Evolutionary conservation across 257 asterid species (phyloP).

Genomic region (Plantago major): DNA sequence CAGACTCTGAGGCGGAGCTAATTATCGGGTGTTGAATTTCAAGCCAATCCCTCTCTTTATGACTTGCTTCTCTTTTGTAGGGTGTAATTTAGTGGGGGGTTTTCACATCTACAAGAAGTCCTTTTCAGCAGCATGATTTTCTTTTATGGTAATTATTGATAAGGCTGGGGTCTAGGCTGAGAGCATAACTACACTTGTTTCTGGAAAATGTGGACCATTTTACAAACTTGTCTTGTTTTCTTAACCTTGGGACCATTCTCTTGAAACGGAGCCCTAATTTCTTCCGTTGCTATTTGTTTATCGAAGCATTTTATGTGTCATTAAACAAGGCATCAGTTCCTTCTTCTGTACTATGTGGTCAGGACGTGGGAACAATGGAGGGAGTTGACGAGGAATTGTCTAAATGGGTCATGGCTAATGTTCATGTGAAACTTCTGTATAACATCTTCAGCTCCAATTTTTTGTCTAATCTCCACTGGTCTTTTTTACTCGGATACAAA

Average conservation of each 20-base stretch:
- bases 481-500: too few relatives aligned
- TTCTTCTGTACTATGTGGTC: neutral
- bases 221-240: slow-evolving; percentile 28
- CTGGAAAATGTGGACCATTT: slow-evolving; percentile 34
- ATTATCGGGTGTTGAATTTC: slow-evolving; percentile 42
- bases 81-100: slow-evolving; percentile 30
- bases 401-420: too few relatives aligned
- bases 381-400: neutral
- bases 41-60: slow-evolving; percentile 16
- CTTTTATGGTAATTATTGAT: slow-evolving; percentile 37
- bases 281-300: neutral
- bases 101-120: slow-evolving; percentile 26
- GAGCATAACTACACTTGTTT: slow-evolving; percentile 22
- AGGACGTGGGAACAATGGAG: neutral
- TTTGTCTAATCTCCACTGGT: too few relatives aligned
- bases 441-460: too few relatives aligned
- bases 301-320: neutral
- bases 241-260: slow-evolving; percentile 22
- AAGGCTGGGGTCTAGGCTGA: slow-evolving; percentile 39
- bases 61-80: slow-evolving; percentile 37
- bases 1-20: slow-evolving; percentile 52
- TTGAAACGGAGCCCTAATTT: slow-evolving; percentile 6
- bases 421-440: too few relatives aligned
- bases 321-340: neutral
- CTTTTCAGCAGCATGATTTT: slow-evolving; percentile 31